phyloP scores from a whole-genome alignment of 2,329 filamentous ascomycete genomes.

The Aspergillus luchuensis region DNA sequence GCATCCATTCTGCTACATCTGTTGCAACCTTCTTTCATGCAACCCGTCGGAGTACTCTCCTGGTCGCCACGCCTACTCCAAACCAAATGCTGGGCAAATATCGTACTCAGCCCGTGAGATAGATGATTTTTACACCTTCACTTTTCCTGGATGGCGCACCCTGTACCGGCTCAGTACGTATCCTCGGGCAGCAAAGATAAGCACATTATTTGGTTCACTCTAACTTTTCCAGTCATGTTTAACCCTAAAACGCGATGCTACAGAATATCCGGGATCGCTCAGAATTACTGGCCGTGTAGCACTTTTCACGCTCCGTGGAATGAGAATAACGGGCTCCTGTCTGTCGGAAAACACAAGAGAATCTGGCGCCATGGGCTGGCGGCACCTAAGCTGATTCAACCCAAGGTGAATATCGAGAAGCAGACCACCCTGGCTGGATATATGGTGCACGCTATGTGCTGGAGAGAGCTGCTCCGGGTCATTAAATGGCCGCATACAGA shows the following conservation, averaged over 20 bases:
- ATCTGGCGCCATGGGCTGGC: not conserved
- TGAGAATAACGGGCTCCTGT: not conserved
- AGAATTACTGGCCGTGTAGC: no score
- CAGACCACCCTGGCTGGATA: not conserved
- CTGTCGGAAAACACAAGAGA: not conserved
- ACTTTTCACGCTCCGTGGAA: not conserved
- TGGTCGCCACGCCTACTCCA: no score
- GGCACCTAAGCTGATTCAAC: not conserved
- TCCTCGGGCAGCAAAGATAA: no score
- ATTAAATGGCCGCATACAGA: not conserved
- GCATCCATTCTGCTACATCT: constrained; percentile 7
- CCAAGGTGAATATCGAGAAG: not conserved
- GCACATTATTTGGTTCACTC: no score
- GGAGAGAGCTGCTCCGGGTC: not conserved
- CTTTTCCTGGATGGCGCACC: not conserved
- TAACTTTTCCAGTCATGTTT: not conserved
- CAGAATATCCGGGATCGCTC: no score
- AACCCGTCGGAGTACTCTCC: no score
- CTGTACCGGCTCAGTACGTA: not conserved
- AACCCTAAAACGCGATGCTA: not conserved
- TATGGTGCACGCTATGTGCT: not conserved
- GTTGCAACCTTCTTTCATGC: not conserved
- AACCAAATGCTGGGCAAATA: no score
- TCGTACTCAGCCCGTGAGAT: not conserved
- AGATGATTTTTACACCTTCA: not conserved